Conservation (phyloP, 495 filamentous ascomycete species). For the Copromyces sp. region DNA sequence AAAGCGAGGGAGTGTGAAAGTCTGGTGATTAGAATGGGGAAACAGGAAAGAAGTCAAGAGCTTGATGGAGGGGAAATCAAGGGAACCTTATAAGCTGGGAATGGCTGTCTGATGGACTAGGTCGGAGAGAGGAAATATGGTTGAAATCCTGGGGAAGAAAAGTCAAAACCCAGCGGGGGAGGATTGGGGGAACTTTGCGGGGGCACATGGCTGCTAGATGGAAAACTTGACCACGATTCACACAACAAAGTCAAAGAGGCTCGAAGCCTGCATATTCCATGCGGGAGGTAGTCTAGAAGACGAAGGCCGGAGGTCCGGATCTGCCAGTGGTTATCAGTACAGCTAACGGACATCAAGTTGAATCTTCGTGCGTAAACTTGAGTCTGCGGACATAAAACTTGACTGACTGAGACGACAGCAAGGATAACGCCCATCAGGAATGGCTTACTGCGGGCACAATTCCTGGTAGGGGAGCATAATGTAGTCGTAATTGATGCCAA, state of each 20-base stretch:
- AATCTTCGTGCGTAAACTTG: background rate
- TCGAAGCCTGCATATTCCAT: background rate
- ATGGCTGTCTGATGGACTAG: background rate
- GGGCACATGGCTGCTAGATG: background rate
- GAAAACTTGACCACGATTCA: background rate
- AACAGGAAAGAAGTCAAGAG: background rate
- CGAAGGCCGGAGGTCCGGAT: background rate
- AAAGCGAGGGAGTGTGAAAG: background rate
- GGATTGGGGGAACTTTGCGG: background rate
- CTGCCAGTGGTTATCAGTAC: background rate
- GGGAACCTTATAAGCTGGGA: background rate
- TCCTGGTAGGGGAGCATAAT: background rate
- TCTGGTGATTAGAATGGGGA: background rate
- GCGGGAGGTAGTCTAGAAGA: background rate
- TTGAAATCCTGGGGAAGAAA: background rate
- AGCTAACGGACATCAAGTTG: background rate
- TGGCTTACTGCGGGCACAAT: background rate
- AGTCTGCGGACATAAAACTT: background rate
- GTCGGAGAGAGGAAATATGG: background rate
- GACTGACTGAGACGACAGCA: background rate
- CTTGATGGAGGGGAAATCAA: background rate
- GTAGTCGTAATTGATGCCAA: background rate
- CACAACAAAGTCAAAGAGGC: background rate
- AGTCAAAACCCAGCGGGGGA: background rate
- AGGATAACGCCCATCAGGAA: background rate